Conservation (phyloP, 2,329 filamentous ascomycete species). For the Trematosphaeria pertusa region DNA sequence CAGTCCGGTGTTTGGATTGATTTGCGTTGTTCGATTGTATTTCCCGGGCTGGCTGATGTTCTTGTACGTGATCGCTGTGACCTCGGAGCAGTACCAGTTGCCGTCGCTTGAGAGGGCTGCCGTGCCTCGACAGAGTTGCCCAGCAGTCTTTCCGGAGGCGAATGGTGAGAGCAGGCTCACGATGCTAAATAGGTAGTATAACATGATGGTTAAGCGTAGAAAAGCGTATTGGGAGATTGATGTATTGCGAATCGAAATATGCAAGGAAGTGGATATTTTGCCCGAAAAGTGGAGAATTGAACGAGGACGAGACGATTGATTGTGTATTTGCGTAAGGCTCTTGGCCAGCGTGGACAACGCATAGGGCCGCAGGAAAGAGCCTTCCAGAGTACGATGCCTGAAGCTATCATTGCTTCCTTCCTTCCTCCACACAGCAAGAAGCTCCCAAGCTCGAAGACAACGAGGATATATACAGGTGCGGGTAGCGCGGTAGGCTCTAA, state of each 20-base stretch:
- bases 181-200: slow-evolving; percentile 20
- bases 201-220: slow-evolving; percentile 28
- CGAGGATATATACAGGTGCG: too few relatives aligned
- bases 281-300: not conserved
- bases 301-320: too few relatives aligned
- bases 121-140: slow-evolving; percentile 43
- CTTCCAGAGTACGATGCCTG: too few relatives aligned
- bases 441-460: too few relatives aligned
- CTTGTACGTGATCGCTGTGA: slow-evolving; percentile 71
- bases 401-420: too few relatives aligned
- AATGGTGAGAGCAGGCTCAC: slow-evolving; percentile 16
- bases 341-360: too few relatives aligned
- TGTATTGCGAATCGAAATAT: slow-evolving; percentile 2
- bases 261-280: slow-evolving; percentile 1
- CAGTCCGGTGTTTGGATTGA: slow-evolving; percentile 62
- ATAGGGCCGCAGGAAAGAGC: too few relatives aligned
- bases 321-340: too few relatives aligned
- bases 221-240: slow-evolving; percentile 13
- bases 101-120: slow-evolving; percentile 50
- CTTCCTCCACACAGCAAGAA: too few relatives aligned
- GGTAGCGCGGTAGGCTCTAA: too few relatives aligned
- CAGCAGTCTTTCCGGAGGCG: slow-evolving; percentile 32
- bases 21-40: slow-evolving; percentile 69
- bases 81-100: slow-evolving; percentile 72
- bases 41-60: slow-evolving; percentile 66